These are phyloP conservation scores for Cordyceps farinosa DNA, from an alignment of 2,329 filamentous ascomycete genomes.

Conservation along the genomic window DNA sequence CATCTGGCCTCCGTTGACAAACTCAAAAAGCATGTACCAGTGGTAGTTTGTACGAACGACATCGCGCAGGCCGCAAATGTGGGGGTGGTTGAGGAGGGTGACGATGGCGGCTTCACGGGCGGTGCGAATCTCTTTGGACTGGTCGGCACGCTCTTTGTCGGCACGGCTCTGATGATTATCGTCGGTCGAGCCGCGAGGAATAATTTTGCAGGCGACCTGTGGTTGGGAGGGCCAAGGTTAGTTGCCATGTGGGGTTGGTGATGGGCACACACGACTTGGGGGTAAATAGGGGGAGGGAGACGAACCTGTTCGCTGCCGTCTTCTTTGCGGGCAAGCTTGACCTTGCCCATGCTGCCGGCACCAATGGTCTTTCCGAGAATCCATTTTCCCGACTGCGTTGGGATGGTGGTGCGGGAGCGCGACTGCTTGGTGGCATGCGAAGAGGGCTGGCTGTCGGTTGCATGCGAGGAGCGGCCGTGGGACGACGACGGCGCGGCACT, in stretches of 20 bases:
- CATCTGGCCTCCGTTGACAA: constrained; percentile 98
- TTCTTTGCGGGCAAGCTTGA: constrained; percentile 88
- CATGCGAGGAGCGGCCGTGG: constrained; percentile 43
- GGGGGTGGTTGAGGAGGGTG: constrained; percentile 87
- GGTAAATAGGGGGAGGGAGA: constrained; percentile 20
- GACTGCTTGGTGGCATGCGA: constrained; percentile 46
- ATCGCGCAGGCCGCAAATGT: constrained; percentile 93
- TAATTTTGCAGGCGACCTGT: constrained; percentile 94
- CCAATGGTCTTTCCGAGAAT: constrained; percentile 94
- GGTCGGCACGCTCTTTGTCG: constrained; percentile 85
- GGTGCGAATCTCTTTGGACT: constrained; percentile 93
- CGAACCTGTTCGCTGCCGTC: constrained; percentile 87
- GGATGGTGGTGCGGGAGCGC: constrained; percentile 75
- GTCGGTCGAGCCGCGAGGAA: constrained; percentile 84
- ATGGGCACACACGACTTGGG: neutral
- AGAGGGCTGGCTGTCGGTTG: constrained; percentile 34
- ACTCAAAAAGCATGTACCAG: constrained; percentile 99
- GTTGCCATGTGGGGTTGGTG: constrained; percentile 8
- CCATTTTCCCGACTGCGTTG: constrained; percentile 88
- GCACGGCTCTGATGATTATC: constrained; percentile 69
- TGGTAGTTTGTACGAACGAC: constrained; percentile 95
- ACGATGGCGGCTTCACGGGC: constrained; percentile 95
- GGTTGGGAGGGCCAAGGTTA: neutral
- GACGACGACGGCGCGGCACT: constrained; percentile 49
- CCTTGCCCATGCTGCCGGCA: constrained; percentile 97